These are phyloP conservation scores for Kwoniella dejecticola DNA, from an alignment of 768 basidiomycete species.

Conservation along the genomic window DNA sequence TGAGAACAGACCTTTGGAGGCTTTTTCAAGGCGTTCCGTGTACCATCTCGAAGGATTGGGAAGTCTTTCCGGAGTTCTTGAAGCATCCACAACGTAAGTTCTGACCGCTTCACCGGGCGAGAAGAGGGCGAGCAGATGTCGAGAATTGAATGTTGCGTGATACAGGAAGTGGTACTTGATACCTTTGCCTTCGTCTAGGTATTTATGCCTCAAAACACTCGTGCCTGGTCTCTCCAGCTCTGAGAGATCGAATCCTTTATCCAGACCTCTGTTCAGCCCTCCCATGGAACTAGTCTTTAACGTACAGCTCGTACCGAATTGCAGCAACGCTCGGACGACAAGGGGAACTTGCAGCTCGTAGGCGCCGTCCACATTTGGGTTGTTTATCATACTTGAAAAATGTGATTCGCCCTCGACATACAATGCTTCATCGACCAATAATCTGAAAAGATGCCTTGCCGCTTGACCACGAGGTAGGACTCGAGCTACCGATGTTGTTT, in stretches of 20 bases:
- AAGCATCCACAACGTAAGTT: conserved; percentile 87
- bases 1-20: conserved; percentile 58
- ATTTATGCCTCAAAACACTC: conserved; percentile 66
- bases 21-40: conserved; percentile 64
- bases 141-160: conserved; percentile 72
- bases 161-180: conserved; percentile 84
- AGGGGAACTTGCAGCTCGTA: conserved; percentile 92
- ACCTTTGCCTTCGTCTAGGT: conserved; percentile 70
- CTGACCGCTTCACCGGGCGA: conserved; percentile 69
- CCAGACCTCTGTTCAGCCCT: conserved; percentile 79
- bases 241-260: conserved; percentile 75
- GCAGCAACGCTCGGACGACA: conserved; percentile 74
- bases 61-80: conserved; percentile 79
- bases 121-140: conserved; percentile 89
- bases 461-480: conserved; percentile 77
- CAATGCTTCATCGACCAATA: conserved; percentile 77
- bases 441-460: conserved; percentile 76
- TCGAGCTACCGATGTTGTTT: conserved; percentile 70
- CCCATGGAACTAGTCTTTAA: conserved; percentile 64
- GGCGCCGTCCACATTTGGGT: conserved; percentile 91
- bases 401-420: conserved; percentile 85
- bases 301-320: conserved; percentile 78
- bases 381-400: conserved; percentile 88
- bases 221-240: conserved; percentile 71
- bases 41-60: conserved; percentile 76